Percentiles rank a stretch among this genome's conserved stretches.
Conservation (phyloP, 2,329 filamentous ascomycete genomes). For the Aspergillus niger region DNA sequence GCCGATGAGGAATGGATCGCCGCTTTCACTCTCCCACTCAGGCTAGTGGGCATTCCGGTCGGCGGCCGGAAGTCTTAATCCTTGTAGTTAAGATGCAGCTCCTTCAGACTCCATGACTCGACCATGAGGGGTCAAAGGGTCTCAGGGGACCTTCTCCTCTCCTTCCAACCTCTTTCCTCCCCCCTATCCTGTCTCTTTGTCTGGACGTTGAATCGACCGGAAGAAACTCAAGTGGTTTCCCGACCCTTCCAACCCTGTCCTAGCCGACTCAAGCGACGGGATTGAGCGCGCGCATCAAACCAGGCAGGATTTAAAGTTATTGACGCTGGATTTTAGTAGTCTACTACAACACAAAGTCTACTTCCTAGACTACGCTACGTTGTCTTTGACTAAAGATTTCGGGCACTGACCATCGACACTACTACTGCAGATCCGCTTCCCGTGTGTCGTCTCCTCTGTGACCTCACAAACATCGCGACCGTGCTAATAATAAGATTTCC, state of each 20-base stretch:
- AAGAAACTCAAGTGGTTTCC: not conserved
- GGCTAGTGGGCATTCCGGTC: slow-evolving; percentile 8
- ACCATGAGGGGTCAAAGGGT: not conserved
- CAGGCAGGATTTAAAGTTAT: slow-evolving; percentile 19
- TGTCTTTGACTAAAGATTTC: not conserved
- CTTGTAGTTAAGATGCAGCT: not conserved
- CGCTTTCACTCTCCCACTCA: not conserved
- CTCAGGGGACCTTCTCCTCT: not conserved
- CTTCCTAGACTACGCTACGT: not conserved
- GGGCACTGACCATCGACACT: slow-evolving; percentile 5
- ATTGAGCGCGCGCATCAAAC: slow-evolving; percentile 5
- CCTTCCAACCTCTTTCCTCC: not conserved
- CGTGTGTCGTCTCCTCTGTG: not conserved
- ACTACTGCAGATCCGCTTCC: not conserved
- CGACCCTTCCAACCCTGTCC: not conserved
- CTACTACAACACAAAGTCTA: too few relatives aligned
- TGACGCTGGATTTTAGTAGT: not conserved
- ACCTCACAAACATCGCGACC: not conserved
- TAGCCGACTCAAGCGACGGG: not conserved
- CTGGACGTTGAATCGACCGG: not conserved
- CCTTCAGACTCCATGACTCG: not conserved
- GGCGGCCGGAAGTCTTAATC: slow-evolving; percentile 4
- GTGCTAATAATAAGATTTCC: slow-evolving; percentile 7
- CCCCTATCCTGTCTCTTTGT: not conserved
- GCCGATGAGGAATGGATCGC: slow-evolving; percentile 6